Percentiles rank a stretch among this genome's conserved stretches.
Conservation (phyloP, 2,329 filamentous ascomycete species). For the Xylaria sp. region DNA sequence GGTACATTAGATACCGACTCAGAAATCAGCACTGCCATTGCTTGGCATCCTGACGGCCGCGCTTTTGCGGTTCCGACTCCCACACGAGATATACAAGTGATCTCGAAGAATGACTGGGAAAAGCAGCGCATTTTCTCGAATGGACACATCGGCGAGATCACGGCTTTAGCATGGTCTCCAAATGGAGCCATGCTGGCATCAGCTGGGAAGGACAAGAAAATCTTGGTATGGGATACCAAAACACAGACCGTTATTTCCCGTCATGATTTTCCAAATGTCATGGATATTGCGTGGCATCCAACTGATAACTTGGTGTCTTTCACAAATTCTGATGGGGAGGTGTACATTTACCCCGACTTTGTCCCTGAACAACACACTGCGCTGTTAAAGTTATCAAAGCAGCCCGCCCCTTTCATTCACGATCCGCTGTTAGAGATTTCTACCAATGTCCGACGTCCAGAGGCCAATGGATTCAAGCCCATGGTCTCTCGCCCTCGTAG, state of each 20-base stretch:
- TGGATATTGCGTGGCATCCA: slow-evolving; percentile 90
- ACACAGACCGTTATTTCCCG: slow-evolving; percentile 81
- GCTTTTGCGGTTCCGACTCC: slow-evolving; percentile 87
- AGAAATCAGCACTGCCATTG: slow-evolving; percentile 74
- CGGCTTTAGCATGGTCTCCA: slow-evolving; percentile 88
- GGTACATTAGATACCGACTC: slow-evolving; percentile 76
- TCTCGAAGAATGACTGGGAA: slow-evolving; percentile 90
- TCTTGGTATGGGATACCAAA: slow-evolving; percentile 87
- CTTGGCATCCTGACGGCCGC: slow-evolving; percentile 94
- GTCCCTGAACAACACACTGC: slow-evolving; percentile 62
- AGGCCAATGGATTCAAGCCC: slow-evolving; percentile 61
- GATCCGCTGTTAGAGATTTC: slow-evolving; percentile 75
- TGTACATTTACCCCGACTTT: slow-evolving; percentile 84
- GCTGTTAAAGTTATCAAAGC: slow-evolving; percentile 62
- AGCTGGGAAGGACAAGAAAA: slow-evolving; percentile 69
- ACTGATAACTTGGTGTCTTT: slow-evolving; percentile 88
- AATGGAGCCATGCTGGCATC: slow-evolving; percentile 87
- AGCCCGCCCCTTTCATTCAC: slow-evolving; percentile 85
- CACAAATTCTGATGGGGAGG: slow-evolving; percentile 88
- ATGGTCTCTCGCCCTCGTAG: slow-evolving; percentile 59
- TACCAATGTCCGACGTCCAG: slow-evolving; percentile 64
- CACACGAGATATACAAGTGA: slow-evolving; percentile 80
- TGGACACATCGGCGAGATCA: slow-evolving; percentile 84
- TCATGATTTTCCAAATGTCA: slow-evolving; percentile 81
- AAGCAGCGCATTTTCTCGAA: slow-evolving; percentile 79